phyloP scores from a whole-genome alignment of 805 yeast species.

The Zygoascus ofunaensis region DNA sequence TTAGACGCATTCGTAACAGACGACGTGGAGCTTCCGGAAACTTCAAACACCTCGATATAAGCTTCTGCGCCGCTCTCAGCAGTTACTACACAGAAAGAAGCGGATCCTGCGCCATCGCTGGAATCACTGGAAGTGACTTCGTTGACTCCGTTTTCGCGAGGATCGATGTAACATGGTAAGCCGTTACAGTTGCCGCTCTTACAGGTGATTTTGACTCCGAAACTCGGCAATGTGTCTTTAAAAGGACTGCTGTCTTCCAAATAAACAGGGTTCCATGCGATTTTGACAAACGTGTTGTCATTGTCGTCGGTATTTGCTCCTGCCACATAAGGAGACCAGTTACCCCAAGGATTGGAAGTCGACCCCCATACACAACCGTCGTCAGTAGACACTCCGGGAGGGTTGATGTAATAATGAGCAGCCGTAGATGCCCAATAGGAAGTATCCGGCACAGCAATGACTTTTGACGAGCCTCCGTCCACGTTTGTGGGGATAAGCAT shows the following conservation, averaged over 20 bases:
- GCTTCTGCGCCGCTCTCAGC: conserved; percentile 58
- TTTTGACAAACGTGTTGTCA: conserved; percentile 68
- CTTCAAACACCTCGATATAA: conserved; percentile 58
- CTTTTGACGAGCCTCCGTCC: conserved; percentile 37
- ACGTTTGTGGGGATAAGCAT: conserved; percentile 82
- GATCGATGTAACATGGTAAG: conserved; percentile 75
- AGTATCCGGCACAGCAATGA: conserved; percentile 69
- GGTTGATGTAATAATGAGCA: conserved; percentile 87
- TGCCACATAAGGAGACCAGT: conserved; percentile 92
- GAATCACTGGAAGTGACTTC: conserved; percentile 37
- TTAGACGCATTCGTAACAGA: not conserved
- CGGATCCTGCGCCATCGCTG: conserved; percentile 52
- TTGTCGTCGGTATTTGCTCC: conserved; percentile 73
- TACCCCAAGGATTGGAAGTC: conserved; percentile 58
- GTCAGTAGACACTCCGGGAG: conserved; percentile 82
- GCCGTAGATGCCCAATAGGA: conserved; percentile 82
- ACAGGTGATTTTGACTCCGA: conserved; percentile 68
- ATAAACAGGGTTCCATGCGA: conserved; percentile 88
- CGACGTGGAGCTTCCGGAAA: conserved; percentile 8
- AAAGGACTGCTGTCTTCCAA: conserved; percentile 48
- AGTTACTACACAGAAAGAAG: conserved; percentile 76
- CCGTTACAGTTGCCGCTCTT: conserved; percentile 63
- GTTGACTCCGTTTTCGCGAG: conserved; percentile 52
- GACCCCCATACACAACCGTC: conserved; percentile 95
- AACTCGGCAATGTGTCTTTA: conserved; percentile 46